phyloP scores from a whole-genome alignment of 1,284 basidiomycete genomes.

The Cutaneotrichosporon spelunceum region DNA sequence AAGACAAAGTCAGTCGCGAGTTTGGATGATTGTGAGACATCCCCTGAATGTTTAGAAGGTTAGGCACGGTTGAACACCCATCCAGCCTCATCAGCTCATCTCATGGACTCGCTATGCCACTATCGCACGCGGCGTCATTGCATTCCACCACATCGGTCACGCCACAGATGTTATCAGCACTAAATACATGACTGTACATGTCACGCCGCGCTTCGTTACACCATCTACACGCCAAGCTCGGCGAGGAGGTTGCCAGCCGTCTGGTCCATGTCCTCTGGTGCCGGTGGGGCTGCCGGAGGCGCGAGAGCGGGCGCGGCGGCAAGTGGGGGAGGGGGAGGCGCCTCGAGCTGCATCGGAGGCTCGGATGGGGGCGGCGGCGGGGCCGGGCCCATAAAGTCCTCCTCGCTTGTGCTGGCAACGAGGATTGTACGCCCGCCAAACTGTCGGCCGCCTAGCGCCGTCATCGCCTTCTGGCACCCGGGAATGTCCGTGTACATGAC shows the following conservation, averaged over 20 bases:
- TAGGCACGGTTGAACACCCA: not conserved
- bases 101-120: not conserved
- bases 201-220: not conserved
- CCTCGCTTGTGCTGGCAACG: constrained; percentile 51
- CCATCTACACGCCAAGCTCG: constrained; percentile 21
- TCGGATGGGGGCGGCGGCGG: constrained; percentile 41
- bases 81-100: not conserved
- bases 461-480: constrained; percentile 68
- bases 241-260: constrained; percentile 39
- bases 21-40: constrained; percentile 1
- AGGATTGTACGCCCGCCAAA: constrained; percentile 85
- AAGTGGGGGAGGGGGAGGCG: constrained; percentile 20
- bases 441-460: constrained; percentile 80
- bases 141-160: not conserved
- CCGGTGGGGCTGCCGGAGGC: constrained; percentile 22
- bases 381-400: constrained; percentile 49
- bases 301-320: no score
- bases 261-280: constrained; percentile 32
- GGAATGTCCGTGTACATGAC: constrained; percentile 70
- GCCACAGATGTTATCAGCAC: not conserved
- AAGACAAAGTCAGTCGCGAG: not conserved
- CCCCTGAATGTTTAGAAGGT: not conserved
- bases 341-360: constrained; percentile 23
- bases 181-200: not conserved
- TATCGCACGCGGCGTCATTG: not conserved